phyloP scores from a whole-genome alignment of 352 stramenopile genomes.

The Globisporangium spiculum region DNA sequence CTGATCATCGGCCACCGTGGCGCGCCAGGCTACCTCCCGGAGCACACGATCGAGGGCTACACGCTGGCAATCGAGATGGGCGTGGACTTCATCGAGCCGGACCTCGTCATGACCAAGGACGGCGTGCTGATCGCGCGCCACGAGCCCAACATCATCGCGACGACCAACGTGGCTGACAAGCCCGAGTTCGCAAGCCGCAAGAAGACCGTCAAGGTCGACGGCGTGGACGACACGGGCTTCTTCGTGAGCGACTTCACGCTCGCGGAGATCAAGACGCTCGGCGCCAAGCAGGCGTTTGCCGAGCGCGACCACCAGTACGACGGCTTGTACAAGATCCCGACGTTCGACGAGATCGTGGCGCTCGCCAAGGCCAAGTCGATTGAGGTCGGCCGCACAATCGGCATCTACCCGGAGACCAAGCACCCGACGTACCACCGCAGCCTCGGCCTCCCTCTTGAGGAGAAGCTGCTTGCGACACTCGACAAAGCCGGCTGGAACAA shows the following conservation, averaged over 20 bases:
- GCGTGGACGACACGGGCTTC: conserved; percentile 60
- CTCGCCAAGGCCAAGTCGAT: conserved; percentile 67
- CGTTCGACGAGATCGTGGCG: conserved; percentile 86
- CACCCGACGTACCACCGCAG: conserved; percentile 74
- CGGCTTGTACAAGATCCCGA: conserved; percentile 84
- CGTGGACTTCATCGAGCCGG: conserved; percentile 91
- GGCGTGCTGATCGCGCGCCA: conserved; percentile 82
- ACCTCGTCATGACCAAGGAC: conserved; percentile 88
- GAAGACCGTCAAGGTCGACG: conserved; percentile 57
- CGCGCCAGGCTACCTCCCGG: conserved; percentile 85
- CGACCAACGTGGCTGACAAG: conserved; percentile 82
- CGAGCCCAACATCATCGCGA: conserved; percentile 87
- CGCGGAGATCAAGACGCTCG: conserved; percentile 86
- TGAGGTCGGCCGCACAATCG: conserved; percentile 56
- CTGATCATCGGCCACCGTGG: conserved; percentile 83
- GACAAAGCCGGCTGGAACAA: conserved; percentile 67
- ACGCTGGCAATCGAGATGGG: conserved; percentile 86
- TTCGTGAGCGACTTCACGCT: conserved; percentile 92
- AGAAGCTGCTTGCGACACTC: conserved; percentile 72
- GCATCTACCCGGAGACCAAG: conserved; percentile 90
- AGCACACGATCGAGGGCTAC: conserved; percentile 90
- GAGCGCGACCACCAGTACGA: conserved; percentile 83
- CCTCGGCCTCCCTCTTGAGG: conserved; percentile 69
- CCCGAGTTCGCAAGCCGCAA: conserved; percentile 70
- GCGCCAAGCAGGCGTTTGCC: conserved; percentile 71